These are phyloP conservation scores for Haberlea rhodopensis DNA, from an alignment of 257 asterid genomes.

Conservation along the genomic window DNA sequence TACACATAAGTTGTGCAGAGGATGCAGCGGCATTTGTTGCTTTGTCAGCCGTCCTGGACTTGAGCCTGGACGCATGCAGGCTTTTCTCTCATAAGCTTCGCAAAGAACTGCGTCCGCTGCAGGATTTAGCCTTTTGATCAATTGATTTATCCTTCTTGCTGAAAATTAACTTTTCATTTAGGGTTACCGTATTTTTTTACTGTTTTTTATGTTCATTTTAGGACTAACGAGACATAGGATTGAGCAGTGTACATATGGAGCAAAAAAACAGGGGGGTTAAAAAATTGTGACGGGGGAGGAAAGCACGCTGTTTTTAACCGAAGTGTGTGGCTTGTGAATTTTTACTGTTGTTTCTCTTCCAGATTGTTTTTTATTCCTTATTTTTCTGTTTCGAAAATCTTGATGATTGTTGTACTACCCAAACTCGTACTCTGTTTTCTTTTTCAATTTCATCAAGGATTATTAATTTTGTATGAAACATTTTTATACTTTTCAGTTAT, in stretches of 20 bases:
- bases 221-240: slow-evolving; percentile 31
- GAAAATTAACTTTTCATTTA: neutral
- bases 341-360: slow-evolving; percentile 31
- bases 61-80: slow-evolving; percentile 88
- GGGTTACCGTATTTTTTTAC: neutral
- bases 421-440: slow-evolving; percentile 6
- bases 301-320: slow-evolving; percentile 35
- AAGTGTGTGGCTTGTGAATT: slow-evolving; percentile 33
- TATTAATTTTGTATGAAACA: neutral
- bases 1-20: slow-evolving; percentile 87
- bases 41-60: slow-evolving; percentile 73
- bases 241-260: slow-evolving; percentile 38
- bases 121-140: slow-evolving; percentile 42
- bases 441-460: neutral
- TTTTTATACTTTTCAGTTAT: neutral
- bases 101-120: slow-evolving; percentile 70
- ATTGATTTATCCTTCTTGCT: slow-evolving; percentile 7
- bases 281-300: slow-evolving; percentile 20
- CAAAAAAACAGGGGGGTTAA: neutral
- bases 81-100: slow-evolving; percentile 88
- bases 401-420: slow-evolving; percentile 12
- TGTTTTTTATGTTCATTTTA: slow-evolving; percentile 27
- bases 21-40: slow-evolving; percentile 94
- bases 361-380: neutral
- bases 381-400: slow-evolving; percentile 9